Percentiles rank a stretch among this genome's conserved stretches.
Conservation (phyloP, 495 filamentous ascomycete species). For the Hapsidospora chrysogenum region DNA sequence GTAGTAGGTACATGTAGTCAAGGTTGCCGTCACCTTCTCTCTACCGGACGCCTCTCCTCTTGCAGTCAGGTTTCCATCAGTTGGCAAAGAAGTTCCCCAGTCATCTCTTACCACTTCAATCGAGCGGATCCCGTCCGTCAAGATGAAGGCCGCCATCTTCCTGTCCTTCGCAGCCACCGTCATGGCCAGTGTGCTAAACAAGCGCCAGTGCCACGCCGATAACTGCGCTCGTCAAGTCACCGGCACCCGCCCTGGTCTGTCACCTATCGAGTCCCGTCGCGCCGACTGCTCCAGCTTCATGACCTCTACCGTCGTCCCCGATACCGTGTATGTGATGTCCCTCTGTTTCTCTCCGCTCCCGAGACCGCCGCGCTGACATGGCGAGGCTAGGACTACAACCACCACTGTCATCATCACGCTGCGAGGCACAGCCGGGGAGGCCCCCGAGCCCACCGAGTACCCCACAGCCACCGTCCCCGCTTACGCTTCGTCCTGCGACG, state of each 20-base stretch:
- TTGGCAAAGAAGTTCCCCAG: no score
- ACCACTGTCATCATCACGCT: constrained; percentile 16
- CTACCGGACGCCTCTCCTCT: no score
- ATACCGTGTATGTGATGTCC: constrained; percentile 9
- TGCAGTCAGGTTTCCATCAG: no score
- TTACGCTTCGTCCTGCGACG: constrained; percentile 10
- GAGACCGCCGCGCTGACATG: background rate
- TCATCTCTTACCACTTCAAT: background rate
- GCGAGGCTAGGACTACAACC: background rate
- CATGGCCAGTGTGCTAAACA: constrained; percentile 9
- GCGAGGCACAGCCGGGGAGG: no score
- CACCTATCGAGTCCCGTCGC: constrained; percentile 9
- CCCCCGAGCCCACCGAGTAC: constrained; percentile 3
- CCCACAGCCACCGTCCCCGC: constrained; percentile 11
- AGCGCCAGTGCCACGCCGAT: constrained; percentile 13
- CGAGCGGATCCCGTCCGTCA: constrained; percentile 4
- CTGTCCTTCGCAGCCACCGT: constrained; percentile 12
- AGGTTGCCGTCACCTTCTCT: no score
- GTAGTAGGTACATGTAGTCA: no score
- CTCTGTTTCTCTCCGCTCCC: background rate
- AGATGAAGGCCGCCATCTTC: constrained; percentile 15
- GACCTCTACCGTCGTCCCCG: constrained; percentile 13
- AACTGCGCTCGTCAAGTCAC: constrained; percentile 19
- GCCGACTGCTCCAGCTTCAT: constrained; percentile 18
- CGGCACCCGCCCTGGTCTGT: constrained; percentile 13